Conservation (phyloP, 2,329 filamentous ascomycete species). For the Emydomyces testavorans region DNA sequence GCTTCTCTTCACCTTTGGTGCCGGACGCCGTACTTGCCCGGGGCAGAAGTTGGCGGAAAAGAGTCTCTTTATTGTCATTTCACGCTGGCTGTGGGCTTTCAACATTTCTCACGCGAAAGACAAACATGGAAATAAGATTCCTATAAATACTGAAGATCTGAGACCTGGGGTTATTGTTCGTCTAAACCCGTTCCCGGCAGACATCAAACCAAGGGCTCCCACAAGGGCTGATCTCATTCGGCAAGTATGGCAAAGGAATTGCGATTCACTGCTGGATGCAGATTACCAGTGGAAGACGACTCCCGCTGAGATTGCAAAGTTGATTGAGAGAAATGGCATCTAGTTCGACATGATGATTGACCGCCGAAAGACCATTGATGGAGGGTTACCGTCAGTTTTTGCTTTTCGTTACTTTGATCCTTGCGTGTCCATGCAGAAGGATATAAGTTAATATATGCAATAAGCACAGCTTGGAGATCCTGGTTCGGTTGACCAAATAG, state of each 20-base stretch:
- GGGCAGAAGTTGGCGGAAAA: slow-evolving; percentile 43
- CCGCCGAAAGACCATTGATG: background rate
- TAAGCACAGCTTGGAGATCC: too few species aligned
- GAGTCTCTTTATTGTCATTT: slow-evolving; percentile 39
- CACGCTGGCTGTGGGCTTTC: slow-evolving; percentile 43
- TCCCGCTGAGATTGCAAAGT: background rate
- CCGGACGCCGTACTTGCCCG: slow-evolving; percentile 20
- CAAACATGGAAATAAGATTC: background rate
- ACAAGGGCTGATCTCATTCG: background rate
- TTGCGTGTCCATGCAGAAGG: too few species aligned
- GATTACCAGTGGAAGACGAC: slow-evolving; percentile 6
- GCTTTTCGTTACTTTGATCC: too few species aligned
- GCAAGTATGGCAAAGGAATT: slow-evolving; percentile 2
- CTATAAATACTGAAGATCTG: background rate
- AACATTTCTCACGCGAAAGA: slow-evolving; percentile 11
- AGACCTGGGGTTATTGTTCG: background rate
- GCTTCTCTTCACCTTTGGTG: slow-evolving; percentile 34
- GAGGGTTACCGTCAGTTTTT: too few species aligned
- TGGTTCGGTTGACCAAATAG: too few species aligned
- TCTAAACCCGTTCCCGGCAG: slow-evolving; percentile 1
- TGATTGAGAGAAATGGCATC: background rate
- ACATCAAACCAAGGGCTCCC: background rate
- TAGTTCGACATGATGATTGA: background rate
- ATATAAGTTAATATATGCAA: too few species aligned
- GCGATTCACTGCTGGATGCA: slow-evolving; percentile 4